Conservation (phyloP, 192 early-diverging fungal genomes). For the Bifiguratus adelaidae region DNA sequence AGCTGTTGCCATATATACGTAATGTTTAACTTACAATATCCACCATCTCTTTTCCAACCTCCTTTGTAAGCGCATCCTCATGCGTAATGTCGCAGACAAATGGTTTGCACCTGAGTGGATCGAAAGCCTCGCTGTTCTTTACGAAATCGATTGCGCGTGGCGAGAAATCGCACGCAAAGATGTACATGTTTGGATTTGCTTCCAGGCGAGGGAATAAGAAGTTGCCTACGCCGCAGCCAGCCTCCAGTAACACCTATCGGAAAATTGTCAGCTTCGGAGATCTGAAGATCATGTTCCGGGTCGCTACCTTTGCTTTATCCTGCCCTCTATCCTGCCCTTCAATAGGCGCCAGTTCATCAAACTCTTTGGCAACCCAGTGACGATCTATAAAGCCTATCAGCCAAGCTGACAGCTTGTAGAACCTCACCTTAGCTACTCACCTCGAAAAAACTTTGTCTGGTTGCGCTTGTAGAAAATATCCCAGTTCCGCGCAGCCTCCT, state of each 20-base stretch:
- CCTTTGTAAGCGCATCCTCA: slow-evolving; percentile 45
- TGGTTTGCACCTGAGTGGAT: slow-evolving; percentile 64
- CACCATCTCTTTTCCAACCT: slow-evolving; percentile 65
- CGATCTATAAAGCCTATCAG: slow-evolving; percentile 39
- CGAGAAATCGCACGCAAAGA: slow-evolving; percentile 94
- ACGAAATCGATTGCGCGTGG: slow-evolving; percentile 85
- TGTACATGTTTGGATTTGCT: slow-evolving; percentile 67
- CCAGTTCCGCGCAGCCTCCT: slow-evolving; percentile 72
- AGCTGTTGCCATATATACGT: not conserved
- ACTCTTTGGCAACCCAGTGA: slow-evolving; percentile 95
- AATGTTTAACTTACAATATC: slow-evolving; percentile 52
- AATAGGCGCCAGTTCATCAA: slow-evolving; percentile 56
- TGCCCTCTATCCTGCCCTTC: not conserved
- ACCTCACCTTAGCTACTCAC: not conserved
- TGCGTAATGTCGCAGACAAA: slow-evolving; percentile 94
- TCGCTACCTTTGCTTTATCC: too few species aligned
- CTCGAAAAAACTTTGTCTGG: slow-evolving; percentile 89
- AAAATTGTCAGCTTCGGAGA: not conserved
- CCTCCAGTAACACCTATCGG: slow-evolving; percentile 50
- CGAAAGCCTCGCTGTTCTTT: too few species aligned
- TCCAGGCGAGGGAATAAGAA: slow-evolving; percentile 89
- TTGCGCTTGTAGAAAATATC: slow-evolving; percentile 80
- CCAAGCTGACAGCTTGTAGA: not conserved
- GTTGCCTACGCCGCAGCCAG: slow-evolving; percentile 97
- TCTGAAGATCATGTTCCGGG: not conserved